These are phyloP conservation scores for Trypanosoma caninum DNA, from an alignment of 208 protist genomes.

Conservation along the genomic window DNA sequence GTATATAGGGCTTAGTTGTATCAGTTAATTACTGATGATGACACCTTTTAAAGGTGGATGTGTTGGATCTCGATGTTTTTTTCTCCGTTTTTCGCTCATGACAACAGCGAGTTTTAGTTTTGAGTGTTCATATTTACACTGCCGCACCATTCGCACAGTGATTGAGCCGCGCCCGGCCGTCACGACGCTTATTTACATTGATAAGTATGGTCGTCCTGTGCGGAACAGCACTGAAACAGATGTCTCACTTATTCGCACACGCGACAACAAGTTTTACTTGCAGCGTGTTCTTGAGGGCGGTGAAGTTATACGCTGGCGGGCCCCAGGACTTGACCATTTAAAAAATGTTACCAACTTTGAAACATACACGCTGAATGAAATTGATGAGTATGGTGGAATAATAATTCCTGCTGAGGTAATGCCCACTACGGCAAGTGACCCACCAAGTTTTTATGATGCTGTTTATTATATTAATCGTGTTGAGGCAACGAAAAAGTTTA, in stretches of 20 bases:
- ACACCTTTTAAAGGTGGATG: not conserved
- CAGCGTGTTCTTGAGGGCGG: slow-evolving; percentile 75
- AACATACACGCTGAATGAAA: slow-evolving; percentile 82
- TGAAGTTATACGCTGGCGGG: slow-evolving; percentile 79
- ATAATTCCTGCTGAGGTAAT: slow-evolving; percentile 80
- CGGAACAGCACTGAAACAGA: slow-evolving; percentile 67
- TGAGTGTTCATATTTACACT: not conserved
- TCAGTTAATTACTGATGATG: not conserved
- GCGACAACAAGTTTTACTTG: slow-evolving; percentile 91
- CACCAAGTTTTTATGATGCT: slow-evolving; percentile 65
- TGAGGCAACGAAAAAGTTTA: slow-evolving; percentile 71
- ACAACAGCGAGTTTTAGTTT: slow-evolving; percentile 16
- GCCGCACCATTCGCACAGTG: slow-evolving; percentile 63
- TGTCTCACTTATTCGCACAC: slow-evolving; percentile 73
- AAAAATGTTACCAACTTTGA: slow-evolving; percentile 89
- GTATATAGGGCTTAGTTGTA: no score
- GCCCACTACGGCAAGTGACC: slow-evolving; percentile 62
- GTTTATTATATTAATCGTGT: slow-evolving; percentile 73
- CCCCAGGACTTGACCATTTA: slow-evolving; percentile 74
- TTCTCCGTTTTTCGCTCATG: slow-evolving; percentile 2
- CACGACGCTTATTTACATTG: slow-evolving; percentile 78
- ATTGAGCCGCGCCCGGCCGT: slow-evolving; percentile 79
- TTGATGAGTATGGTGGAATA: slow-evolving; percentile 83
- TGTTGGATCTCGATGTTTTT: not conserved
- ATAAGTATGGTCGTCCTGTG: slow-evolving; percentile 54